These are phyloP conservation scores for Amphicarpaea edgeworthii DNA, from an alignment of 306 rosid genomes.

Conservation along the genomic window DNA sequence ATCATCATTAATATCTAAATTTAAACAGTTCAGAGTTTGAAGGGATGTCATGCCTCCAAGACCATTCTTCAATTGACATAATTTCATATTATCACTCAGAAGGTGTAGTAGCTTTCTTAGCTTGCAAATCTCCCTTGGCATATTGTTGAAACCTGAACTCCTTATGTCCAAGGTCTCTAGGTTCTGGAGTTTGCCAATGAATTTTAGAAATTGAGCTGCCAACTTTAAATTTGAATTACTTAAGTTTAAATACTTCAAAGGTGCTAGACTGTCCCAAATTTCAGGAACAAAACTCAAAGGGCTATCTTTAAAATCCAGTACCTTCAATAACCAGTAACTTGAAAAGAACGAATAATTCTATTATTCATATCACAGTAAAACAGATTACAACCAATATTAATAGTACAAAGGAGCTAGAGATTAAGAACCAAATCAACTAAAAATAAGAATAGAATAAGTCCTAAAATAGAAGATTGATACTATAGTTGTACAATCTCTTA, in stretches of 20 bases:
- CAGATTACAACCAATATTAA: too few species aligned
- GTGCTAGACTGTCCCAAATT: neutral
- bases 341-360: too few species aligned
- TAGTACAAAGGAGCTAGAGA: too few species aligned
- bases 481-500: too few species aligned
- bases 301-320: neutral
- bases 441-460: too few species aligned
- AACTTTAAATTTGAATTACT: neutral
- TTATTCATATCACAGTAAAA: too few species aligned
- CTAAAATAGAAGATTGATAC: too few species aligned
- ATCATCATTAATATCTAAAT: too few species aligned
- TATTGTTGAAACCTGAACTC: neutral
- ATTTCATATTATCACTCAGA: neutral
- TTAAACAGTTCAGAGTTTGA: too few species aligned
- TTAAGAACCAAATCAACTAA: too few species aligned
- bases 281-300: neutral
- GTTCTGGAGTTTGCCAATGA: neutral
- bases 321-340: too few species aligned
- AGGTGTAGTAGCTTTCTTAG: neutral
- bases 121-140: neutral
- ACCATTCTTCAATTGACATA: neutral
- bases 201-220: neutral
- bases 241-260: neutral
- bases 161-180: neutral
- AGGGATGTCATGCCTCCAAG: neutral